Base-by-base conservation (phyloP, 2,329 filamentous ascomycete genomes). In the Rhinocladiella similis region DNA sequence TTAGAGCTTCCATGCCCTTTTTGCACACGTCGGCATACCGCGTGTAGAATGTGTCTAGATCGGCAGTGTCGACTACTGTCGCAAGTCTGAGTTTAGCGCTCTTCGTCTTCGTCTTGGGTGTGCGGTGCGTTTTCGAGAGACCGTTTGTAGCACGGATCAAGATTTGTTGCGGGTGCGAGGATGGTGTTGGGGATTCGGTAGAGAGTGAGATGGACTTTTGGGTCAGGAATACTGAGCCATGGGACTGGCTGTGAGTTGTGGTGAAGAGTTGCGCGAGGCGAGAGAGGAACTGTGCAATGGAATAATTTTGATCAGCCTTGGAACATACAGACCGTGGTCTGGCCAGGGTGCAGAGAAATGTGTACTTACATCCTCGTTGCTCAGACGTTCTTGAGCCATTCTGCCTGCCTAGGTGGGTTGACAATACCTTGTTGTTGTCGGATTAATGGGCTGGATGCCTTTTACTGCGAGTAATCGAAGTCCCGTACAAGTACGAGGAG, bases 11-110 rank as follows among this genome's bases (percentile, higher is more conserved):
- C 91, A 97, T 97, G 5, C 91, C 91, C 0, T 81, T 78, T 77
- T 96, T 97, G 75, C 92, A 97, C 2, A 91, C 81, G 65, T 97
- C 94, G 19, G 91, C 92, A 76, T 97, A 99, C 50, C 84, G 81
- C 27, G 79, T 76, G 72, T 91, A 99, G 69, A 99, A 99, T 0
- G 72, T 77, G 52, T 95, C 91, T 10, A 97, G 72, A 4, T 88
- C 84, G 56, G 87, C 83, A 1, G 88, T 84, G 53, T 88, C 81
- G 1, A 97, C 91, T 0, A 96, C 73, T 0, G 94, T 97, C 2
- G 90, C 90, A 22, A 97, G 70, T 72, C 92, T 96, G 64, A 89
- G 86, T 54, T 80, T 72, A 39, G 77, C 72, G 53, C 80, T 79
- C 66, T 53, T 65, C 62, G 53, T 79, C 66, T 53, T 65, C 62